Base-by-base conservation (phyloP, 148 eudicot species). In the Fagopyrum tataricum region DNA sequence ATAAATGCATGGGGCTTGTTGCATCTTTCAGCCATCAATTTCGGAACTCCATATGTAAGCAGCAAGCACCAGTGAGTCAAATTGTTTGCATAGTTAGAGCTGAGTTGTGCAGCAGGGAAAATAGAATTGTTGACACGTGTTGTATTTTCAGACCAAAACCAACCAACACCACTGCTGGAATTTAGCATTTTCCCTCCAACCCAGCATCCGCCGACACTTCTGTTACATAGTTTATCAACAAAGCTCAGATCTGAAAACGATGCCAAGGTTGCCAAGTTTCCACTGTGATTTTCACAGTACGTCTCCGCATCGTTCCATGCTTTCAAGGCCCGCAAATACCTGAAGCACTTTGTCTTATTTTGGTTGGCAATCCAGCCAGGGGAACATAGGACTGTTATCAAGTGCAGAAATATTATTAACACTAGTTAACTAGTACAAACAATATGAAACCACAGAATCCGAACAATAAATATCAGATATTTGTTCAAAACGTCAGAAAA, bases 91-190 rank as follows among this genome's bases (percentile, higher is more conserved):
- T 37, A 31, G 31, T 75, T 77, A 68, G 81, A 75, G 61, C 74
- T 70, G 47, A 76, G 20, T 58, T 78, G 78, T 47, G 70, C 59
- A 11, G 48, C 62, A 48, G 79, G 80, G 61, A 75, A 37, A 66
- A 87, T 72, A 71, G 88, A 83, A 52, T 73, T 67, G 78, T 89
- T 89, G 82, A 81, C 82, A 42, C 20, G 64, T 58, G 89, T 82
- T 49, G 79, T 71, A 78, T 78, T 79, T 55, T 89, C 90, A 61
- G 90, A 82, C 97, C 97, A 91, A 44, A 58, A 78, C 97, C 94
- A 91, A 52, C 69, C 67, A 53, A 59, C 68, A 53, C 49, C 78
- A 64, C 43, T 55, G 73, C 78, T 73, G 59, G 72, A 70, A 64
- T 81, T 88, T 53, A 68, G 66, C 51, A 73, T 70, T 75, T 87